A percentile compares a stretch with the other conserved stretches of the same genome.
These are phyloP conservation scores for Podospora fimiseda DNA, from an alignment of 495 filamentous ascomycete genomes.

Conservation along the genomic window DNA sequence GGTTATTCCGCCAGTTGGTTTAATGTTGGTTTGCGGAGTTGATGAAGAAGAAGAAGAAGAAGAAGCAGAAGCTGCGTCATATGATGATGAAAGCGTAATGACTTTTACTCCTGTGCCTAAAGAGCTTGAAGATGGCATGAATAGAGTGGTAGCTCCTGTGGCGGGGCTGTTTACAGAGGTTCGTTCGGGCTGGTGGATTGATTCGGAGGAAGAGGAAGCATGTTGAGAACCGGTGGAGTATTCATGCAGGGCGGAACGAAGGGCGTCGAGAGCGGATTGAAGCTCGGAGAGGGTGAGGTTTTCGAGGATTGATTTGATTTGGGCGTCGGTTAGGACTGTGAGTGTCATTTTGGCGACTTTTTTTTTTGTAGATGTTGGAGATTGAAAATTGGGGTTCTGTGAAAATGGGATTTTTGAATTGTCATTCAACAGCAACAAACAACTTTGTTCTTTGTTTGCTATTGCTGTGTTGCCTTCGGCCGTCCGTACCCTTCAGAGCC, in stretches of 20 bases:
- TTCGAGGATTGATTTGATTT: conserved; percentile 65
- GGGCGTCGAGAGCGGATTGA: conserved; percentile 53
- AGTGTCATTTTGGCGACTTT: conserved; percentile 62
- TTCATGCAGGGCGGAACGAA: conserved; percentile 71
- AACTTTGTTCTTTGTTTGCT: too few relatives aligned
- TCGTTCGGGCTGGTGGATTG: conserved; percentile 69
- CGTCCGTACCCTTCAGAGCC: too few relatives aligned
- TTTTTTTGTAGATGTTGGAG: background rate
- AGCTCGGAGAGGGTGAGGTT: conserved; percentile 66
- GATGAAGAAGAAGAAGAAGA: conserved; percentile 1
- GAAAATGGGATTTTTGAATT: too few relatives aligned
- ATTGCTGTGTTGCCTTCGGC: too few relatives aligned
- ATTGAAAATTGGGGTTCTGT: background rate
- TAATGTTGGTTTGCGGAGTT: conserved; percentile 39
- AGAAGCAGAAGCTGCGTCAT: conserved; percentile 8
- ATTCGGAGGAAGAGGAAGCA: background rate
- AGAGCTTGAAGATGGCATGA: conserved; percentile 73
- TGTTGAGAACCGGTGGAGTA: conserved; percentile 60
- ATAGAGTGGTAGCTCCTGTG: conserved; percentile 76
- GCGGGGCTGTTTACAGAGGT: conserved; percentile 56
- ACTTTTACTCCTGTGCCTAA: conserved; percentile 46
- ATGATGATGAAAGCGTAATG: conserved; percentile 29
- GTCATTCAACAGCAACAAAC: too few relatives aligned
- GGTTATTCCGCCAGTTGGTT: conserved; percentile 71
- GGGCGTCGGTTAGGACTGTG: conserved; percentile 64